Percentiles rank a stretch among this genome's conserved stretches.
Conservation (phyloP, 805 yeast genomes). For the Ogataea wickerhamii region DNA sequence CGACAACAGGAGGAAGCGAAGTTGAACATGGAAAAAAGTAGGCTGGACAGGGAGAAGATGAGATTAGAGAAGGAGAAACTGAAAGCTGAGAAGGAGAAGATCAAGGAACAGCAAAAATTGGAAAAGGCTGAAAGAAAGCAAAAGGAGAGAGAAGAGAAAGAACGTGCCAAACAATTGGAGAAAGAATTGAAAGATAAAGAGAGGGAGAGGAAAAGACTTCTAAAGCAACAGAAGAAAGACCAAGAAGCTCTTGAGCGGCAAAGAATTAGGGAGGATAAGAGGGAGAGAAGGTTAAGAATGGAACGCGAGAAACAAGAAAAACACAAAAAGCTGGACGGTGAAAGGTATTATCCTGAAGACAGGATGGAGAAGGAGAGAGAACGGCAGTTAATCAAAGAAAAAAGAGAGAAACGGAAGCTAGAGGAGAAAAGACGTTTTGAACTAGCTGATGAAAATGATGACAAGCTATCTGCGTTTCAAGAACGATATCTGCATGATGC, state of each 20-base stretch:
- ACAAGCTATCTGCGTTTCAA: slow-evolving; percentile 70
- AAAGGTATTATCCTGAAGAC: slow-evolving; percentile 14
- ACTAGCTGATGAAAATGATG: slow-evolving; percentile 38
- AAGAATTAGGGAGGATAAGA: slow-evolving; percentile 19
- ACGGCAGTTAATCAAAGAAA: slow-evolving; percentile 9
- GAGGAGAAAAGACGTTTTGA: slow-evolving; percentile 17
- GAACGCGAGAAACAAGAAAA: slow-evolving; percentile 17
- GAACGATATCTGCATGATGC: slow-evolving; percentile 67
- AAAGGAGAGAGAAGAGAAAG: slow-evolving; percentile 21
- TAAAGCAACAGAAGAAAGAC: slow-evolving; percentile 23
- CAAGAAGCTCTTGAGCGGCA: slow-evolving; percentile 20
- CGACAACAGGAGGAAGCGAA: slow-evolving; percentile 12
- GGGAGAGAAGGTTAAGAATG: slow-evolving; percentile 15
- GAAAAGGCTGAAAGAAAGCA: slow-evolving; percentile 22
- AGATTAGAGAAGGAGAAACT: slow-evolving; percentile 17
- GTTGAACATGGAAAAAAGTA: slow-evolving; percentile 6
- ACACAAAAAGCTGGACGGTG: slow-evolving; percentile 13
- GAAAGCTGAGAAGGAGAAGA: slow-evolving; percentile 22
- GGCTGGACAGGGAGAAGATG: slow-evolving; percentile 12
- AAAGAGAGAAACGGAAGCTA: slow-evolving; percentile 17
- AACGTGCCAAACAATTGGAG: slow-evolving; percentile 16
- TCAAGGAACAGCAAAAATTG: slow-evolving; percentile 16
- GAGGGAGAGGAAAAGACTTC: slow-evolving; percentile 22
- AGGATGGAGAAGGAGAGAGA: slow-evolving; percentile 15
- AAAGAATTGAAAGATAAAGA: slow-evolving; percentile 24